These are phyloP conservation scores for Erucastrum elatum DNA, from an alignment of 345 rosid species.

Conservation along the genomic window DNA sequence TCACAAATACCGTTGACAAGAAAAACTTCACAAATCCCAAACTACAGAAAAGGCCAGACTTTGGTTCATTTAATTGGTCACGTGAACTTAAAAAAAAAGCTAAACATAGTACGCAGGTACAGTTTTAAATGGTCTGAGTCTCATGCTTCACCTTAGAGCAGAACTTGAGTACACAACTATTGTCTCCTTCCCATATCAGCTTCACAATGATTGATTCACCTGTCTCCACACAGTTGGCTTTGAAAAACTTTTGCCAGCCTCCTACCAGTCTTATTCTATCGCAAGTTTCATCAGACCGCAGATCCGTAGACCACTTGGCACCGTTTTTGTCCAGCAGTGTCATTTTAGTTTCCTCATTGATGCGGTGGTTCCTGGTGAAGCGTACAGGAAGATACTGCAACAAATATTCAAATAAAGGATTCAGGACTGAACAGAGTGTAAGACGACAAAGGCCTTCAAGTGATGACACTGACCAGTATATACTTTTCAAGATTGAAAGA, in stretches of 20 bases:
- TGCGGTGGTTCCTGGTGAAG: constrained; percentile 2
- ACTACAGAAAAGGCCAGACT: not conserved
- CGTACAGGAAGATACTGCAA: not conserved
- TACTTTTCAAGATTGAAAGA: not conserved
- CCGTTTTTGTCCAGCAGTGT: constrained; percentile 19
- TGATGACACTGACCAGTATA: constrained; percentile 17
- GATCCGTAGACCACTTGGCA: constrained; percentile 6
- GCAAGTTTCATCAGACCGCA: not conserved
- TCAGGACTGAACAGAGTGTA: not conserved
- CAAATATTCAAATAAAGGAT: not conserved
- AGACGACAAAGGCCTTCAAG: not conserved
- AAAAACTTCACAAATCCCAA: not conserved
- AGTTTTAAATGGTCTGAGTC: not conserved
- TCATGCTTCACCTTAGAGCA: not conserved
- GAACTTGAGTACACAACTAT: not conserved
- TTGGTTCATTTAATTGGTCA: not conserved
- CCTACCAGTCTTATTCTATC: not conserved
- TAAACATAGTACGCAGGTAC: too few species aligned
- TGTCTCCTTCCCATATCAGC: constrained; percentile 16
- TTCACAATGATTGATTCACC: not conserved
- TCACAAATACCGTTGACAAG: not conserved
- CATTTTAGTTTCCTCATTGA: not conserved
- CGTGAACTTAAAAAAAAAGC: not conserved
- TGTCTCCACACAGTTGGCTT: not conserved
- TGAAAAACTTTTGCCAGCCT: not conserved